These are phyloP conservation scores for Fragaria ananassa DNA, from an alignment of 306 rosid genomes.

Conservation along the genomic window DNA sequence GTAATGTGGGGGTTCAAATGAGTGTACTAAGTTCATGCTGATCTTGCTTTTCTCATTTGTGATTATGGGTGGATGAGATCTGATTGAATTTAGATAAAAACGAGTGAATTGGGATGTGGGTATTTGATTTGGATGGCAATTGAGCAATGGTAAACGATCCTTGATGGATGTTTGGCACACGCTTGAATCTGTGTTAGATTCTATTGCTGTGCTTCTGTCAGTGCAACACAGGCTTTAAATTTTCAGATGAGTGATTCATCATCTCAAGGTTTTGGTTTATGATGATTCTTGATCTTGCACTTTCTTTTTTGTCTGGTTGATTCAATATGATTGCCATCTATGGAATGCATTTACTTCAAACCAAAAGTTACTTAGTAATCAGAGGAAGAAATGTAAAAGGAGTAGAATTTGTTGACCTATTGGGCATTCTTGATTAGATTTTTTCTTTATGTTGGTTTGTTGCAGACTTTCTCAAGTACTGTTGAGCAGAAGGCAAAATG, in stretches of 20 bases:
- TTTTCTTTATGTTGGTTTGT: constrained; percentile 8
- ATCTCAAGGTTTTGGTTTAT: background rate
- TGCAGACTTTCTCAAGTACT: constrained; percentile 80
- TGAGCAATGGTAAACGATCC: background rate
- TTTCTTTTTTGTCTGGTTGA: background rate
- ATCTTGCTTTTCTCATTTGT: constrained; percentile 13
- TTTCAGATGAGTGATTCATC: background rate
- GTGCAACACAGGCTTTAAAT: background rate
- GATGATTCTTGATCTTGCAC: background rate
- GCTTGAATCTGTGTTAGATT: background rate
- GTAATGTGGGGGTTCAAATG: constrained; percentile 32
- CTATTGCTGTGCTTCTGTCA: background rate
- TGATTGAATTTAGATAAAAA: constrained; percentile 11
- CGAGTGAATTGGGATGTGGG: constrained; percentile 10
- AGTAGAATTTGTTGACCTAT: background rate
- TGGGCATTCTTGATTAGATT: background rate
- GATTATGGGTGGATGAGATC: constrained; percentile 39
- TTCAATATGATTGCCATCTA: background rate
- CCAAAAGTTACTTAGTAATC: background rate
- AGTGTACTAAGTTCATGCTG: constrained; percentile 17
- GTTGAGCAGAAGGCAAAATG: constrained; percentile 98
- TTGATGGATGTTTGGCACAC: background rate
- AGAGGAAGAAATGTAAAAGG: background rate
- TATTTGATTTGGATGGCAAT: constrained; percentile 12
- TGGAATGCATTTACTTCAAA: background rate